Conservation (phyloP, 108 stramenopile species). For the Cyclotella baltica region DNA sequence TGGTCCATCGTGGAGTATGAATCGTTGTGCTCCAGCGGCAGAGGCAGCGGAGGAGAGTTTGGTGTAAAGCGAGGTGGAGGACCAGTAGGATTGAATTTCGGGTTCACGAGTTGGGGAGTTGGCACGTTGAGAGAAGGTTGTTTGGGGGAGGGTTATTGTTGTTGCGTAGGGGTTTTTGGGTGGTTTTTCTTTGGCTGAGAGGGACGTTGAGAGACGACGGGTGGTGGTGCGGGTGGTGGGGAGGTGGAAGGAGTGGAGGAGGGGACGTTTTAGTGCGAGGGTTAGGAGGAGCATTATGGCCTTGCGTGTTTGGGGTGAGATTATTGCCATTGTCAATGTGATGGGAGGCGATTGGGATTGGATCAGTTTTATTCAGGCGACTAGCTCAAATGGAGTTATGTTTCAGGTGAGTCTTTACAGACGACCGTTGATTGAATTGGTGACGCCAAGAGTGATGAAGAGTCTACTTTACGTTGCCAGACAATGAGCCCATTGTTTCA, state of each 20-base stretch:
- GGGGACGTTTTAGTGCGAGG: slow-evolving; percentile 40
- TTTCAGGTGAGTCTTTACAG: too few species aligned
- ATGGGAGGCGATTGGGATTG: too few species aligned
- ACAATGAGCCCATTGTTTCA: too few species aligned
- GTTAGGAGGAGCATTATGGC: slow-evolving; percentile 55
- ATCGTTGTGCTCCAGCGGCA: slow-evolving; percentile 63
- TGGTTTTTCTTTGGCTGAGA: slow-evolving; percentile 53
- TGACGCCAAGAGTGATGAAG: too few species aligned
- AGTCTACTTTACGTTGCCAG: too few species aligned
- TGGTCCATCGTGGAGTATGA: slow-evolving; percentile 98
- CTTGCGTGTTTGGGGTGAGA: slow-evolving; percentile 37
- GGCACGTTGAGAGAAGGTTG: slow-evolving; percentile 93
- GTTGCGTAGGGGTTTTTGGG: slow-evolving; percentile 89
- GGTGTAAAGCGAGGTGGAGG: slow-evolving; percentile 86
- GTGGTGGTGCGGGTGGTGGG: slow-evolving; percentile 14
- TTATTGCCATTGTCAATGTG: slow-evolving; percentile 52
- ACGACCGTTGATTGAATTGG: too few species aligned
- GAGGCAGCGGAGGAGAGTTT: slow-evolving; percentile 73
- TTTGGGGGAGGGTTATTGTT: slow-evolving; percentile 93
- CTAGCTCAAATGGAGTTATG: too few species aligned
- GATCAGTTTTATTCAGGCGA: too few species aligned
- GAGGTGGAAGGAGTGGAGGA: slow-evolving; percentile 31
- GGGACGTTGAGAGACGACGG: neutral
- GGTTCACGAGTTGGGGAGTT: slow-evolving; percentile 94
- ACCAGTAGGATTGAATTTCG: slow-evolving; percentile 91